Evolutionary conservation across 2,329 filamentous ascomycete species (phyloP).

Genomic region (Colletotrichum gigasporum): DNA sequence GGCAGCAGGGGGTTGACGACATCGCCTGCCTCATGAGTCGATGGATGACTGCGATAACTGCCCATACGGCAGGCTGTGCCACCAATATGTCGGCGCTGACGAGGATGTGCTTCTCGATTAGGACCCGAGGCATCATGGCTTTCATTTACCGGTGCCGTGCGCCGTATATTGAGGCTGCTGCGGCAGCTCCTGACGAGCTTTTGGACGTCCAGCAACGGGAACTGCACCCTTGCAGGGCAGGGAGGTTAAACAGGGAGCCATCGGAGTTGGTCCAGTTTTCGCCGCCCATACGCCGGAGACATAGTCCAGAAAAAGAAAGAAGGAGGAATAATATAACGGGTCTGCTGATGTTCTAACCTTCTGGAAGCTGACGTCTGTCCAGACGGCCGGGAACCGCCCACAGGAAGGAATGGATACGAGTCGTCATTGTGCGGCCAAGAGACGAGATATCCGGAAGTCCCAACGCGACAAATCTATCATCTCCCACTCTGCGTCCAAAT

Average conservation of each 20-base stretch:
- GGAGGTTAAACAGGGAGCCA: not conserved
- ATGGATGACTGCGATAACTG: conserved; percentile 1
- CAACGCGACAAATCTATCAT: not conserved
- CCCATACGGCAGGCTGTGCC: not conserved
- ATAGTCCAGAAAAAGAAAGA: conserved; percentile 7
- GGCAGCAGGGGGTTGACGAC: not conserved
- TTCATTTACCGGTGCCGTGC: not conserved
- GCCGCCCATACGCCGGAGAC: conserved; percentile 1
- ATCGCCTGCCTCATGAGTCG: not conserved
- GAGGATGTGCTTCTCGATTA: not conserved
- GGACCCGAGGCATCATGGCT: not conserved
- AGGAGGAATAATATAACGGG: conserved; percentile 12
- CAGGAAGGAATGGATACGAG: not conserved
- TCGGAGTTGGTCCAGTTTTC: not conserved
- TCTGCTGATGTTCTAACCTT: conserved; percentile 9
- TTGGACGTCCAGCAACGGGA: not conserved
- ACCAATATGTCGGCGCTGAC: not conserved
- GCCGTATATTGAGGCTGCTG: not conserved
- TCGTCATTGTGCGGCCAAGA: not conserved
- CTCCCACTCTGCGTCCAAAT: not conserved
- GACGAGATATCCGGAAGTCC: not conserved
- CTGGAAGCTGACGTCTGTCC: conserved; percentile 11
- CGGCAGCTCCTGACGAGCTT: not conserved
- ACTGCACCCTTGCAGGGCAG: conserved; percentile 6
- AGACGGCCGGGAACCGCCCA: conserved; percentile 7